phyloP scores from a whole-genome alignment of 768 basidiomycete species.

The Mycena polygramma region DNA sequence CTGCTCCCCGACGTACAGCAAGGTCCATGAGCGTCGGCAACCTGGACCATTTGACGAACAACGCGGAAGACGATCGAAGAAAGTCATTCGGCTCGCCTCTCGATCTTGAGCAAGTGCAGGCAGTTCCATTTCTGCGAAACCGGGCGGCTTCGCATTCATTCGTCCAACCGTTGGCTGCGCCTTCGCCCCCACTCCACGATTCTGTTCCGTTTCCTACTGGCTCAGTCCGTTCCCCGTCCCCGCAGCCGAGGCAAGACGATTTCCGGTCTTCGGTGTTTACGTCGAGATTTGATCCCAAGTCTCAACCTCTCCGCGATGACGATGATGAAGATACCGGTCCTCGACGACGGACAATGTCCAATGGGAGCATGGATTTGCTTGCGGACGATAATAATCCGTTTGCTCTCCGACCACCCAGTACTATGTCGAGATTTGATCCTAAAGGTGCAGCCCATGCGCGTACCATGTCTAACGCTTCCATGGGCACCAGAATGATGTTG shows the following conservation, averaged over 20 bases:
- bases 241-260: conserved; percentile 53
- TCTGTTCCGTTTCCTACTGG: conserved; percentile 76
- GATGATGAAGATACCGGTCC: conserved; percentile 51
- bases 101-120: conserved; percentile 64
- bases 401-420: conserved; percentile 73
- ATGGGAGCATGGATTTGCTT: conserved; percentile 60
- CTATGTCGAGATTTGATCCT: conserved; percentile 85
- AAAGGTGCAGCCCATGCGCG: conserved; percentile 72
- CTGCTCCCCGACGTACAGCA: conserved; percentile 53
- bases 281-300: conserved; percentile 39
- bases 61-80: conserved; percentile 55
- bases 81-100: conserved; percentile 72
- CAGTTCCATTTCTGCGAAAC: conserved; percentile 59
- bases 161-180: conserved; percentile 56
- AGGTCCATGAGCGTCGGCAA: conserved; percentile 79
- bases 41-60: conserved; percentile 56
- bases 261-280: conserved; percentile 37
- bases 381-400: conserved; percentile 79
- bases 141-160: conserved; percentile 64
- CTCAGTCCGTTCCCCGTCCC: conserved; percentile 66
- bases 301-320: conserved; percentile 51
- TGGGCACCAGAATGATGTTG: conserved; percentile 73
- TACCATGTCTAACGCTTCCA: conserved; percentile 73
- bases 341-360: conserved; percentile 52
- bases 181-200: conserved; percentile 45